Conservation (phyloP, 306 rosid genomes). For the Prosopis cineraria region DNA sequence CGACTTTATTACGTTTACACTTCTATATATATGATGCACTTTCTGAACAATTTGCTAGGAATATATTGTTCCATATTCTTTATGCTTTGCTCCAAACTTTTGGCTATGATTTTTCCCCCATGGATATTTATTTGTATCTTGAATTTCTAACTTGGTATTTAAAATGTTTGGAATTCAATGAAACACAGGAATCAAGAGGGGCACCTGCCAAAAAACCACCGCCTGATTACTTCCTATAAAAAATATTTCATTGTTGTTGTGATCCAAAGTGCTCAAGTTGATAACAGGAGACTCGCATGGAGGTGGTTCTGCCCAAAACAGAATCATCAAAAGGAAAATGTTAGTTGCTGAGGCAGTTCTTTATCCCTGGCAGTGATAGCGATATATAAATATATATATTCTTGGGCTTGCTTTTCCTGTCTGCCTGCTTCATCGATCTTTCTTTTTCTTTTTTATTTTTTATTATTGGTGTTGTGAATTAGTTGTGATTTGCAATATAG, state of each 20-base stretch:
- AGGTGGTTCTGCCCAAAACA: constrained; percentile 25
- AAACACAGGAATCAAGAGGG: constrained; percentile 88
- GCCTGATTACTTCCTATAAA: constrained; percentile 91
- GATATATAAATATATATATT: constrained; percentile 37
- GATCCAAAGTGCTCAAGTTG: constrained; percentile 43
- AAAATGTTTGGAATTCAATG: constrained; percentile 15
- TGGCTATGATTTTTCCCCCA: not conserved
- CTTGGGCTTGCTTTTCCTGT: constrained; percentile 46
- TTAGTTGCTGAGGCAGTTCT: constrained; percentile 41
- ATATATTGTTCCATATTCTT: not conserved
- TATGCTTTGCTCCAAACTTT: not conserved
- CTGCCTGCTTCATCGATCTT: constrained; percentile 43
- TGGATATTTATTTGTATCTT: not conserved
- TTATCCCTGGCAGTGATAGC: constrained; percentile 31
- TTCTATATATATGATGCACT: not conserved
- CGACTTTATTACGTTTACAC: not conserved
- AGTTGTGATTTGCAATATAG: constrained; percentile 50
- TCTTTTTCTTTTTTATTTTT: not conserved
- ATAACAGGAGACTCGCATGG: constrained; percentile 40
- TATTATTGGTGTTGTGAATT: constrained; percentile 64
- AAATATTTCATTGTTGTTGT: constrained; percentile 4
- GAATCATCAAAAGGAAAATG: constrained; percentile 28
- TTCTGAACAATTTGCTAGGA: not conserved
- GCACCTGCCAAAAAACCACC: constrained; percentile 90
- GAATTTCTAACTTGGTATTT: not conserved